Percentiles rank a stretch among this genome's conserved stretches.
These are phyloP conservation scores for Bruguiera parviflora DNA, from an alignment of 345 rosid genomes.

Conservation along the genomic window DNA sequence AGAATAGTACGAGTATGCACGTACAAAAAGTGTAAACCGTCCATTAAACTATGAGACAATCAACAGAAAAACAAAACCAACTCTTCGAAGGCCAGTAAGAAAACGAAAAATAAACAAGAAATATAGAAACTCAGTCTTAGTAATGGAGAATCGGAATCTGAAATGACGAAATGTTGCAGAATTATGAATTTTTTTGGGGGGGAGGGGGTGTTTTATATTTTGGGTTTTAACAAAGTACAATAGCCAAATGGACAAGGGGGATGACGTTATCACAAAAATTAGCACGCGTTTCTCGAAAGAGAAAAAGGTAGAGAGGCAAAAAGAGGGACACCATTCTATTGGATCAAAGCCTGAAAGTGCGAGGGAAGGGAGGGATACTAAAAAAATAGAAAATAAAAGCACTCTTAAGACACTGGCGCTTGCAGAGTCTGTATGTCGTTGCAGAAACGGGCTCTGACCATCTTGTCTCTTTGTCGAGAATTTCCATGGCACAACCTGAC, in stretches of 20 bases:
- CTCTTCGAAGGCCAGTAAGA: conserved; percentile 19
- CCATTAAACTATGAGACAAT: conserved; percentile 6
- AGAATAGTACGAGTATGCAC: conserved; percentile 13
- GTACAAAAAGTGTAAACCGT: neutral
- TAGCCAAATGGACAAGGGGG: conserved; percentile 10
- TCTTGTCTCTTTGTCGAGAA: conserved; percentile 49
- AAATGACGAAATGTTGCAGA: neutral
- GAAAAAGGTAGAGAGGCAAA: conserved; percentile 22
- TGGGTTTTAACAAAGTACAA: conserved; percentile 7
- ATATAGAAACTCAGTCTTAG: too few relatives aligned
- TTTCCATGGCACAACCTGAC: conserved; percentile 36
- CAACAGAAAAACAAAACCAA: conserved; percentile 26
- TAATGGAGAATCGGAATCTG: too few relatives aligned
- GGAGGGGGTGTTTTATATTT: conserved; percentile 1
- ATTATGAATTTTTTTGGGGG: neutral
- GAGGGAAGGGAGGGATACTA: conserved; percentile 8
- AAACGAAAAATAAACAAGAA: neutral
- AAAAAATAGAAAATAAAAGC: conserved; percentile 16
- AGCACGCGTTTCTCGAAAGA: conserved; percentile 43
- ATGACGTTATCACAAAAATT: conserved; percentile 35
- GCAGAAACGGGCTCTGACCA: conserved; percentile 32
- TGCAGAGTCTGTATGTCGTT: conserved; percentile 31
- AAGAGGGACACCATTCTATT: conserved; percentile 24
- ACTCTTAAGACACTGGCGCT: conserved; percentile 16
- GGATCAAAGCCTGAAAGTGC: conserved; percentile 31